A percentile compares a stretch with the other conserved stretches of the same genome.
Conservation (phyloP, 2,329 filamentous ascomycete species). For the Emmonsiellopsis sp. region DNA sequence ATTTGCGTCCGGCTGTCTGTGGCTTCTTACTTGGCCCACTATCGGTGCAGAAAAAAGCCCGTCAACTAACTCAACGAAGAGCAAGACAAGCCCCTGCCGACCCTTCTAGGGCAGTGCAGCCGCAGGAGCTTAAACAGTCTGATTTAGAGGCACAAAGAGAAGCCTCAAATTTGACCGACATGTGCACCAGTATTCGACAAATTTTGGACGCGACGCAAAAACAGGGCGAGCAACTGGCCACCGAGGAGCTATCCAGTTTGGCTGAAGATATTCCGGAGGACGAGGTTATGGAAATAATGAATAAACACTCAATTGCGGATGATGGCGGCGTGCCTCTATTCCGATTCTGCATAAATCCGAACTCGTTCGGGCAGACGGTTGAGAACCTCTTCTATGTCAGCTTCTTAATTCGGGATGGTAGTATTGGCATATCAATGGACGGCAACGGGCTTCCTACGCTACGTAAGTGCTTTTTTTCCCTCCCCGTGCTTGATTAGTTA, state of each 20-base stretch:
- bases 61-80: constrained; percentile 60
- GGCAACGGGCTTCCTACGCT: constrained; percentile 66
- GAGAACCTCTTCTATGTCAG: constrained; percentile 97
- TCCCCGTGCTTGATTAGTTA: constrained; percentile 7
- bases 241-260: constrained; percentile 30
- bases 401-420: constrained; percentile 83
- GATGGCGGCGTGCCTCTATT: constrained; percentile 69
- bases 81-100: constrained; percentile 61
- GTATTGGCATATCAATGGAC: constrained; percentile 64
- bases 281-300: constrained; percentile 16
- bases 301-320: constrained; percentile 54
- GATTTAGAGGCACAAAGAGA: constrained; percentile 59
- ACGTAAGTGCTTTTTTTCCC: constrained; percentile 46
- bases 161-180: constrained; percentile 66
- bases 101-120: constrained; percentile 58
- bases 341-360: constrained; percentile 81
- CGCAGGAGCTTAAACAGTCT: constrained; percentile 64
- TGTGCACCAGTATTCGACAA: constrained; percentile 65
- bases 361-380: constrained; percentile 85
- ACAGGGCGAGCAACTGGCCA: constrained; percentile 39
- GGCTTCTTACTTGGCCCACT: constrained; percentile 83
- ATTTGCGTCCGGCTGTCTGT: constrained; percentile 64
- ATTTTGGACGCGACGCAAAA: constrained; percentile 42
- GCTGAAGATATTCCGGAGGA: constrained; percentile 20
- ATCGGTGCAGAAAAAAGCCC: constrained; percentile 74